Base-by-base conservation (phyloP, 495 filamentous ascomycete genomes). In the Penicillium alfredii region DNA sequence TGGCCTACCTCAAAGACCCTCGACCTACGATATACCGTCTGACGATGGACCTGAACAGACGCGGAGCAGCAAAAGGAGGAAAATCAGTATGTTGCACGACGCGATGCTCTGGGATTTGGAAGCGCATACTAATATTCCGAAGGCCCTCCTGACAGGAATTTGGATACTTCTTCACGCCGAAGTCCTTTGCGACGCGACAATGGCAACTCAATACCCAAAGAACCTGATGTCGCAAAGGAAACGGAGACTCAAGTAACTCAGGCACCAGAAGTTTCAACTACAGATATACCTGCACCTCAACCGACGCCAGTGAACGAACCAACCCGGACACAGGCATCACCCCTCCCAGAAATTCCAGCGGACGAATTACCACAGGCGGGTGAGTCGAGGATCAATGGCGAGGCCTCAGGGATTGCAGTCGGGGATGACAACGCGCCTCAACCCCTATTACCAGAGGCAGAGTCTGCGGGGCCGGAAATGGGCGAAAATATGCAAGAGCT, bases 21-120 rank as follows among this genome's bases (percentile, higher is more conserved):
- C 55, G 25, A 39, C 52, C 21, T 58, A 56, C 30, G 55, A 58
- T 10, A 38, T 58, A 41, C 52, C 49, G 3, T 36, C 40, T 1
- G 53, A 53, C 11, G 52, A 54, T 4, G 31, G 19, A 11, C 29
- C 32, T 5, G 30, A 30, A 28, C 40, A 47, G 19, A 38, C 27
- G 14, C 41, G 40, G 24, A 58, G 56, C 31, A 53, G 43, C 21
- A 51, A 54, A 32, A 25, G 44, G 23, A 44, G 49, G 43, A 47
- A 40, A 33, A 30, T 47, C 35, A 47, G 51, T 58, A 42, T 12
- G 48, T 49, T 11, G 20, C 33, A 24, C 10, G 14, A 17, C n/a
- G n/a, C n/a, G n/a, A n/a, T n/a, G n/a, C n/a, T n/a, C n/a, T n/a
- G n/a, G n/a, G n/a, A n/a, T n/a, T n/a, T n/a, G n/a, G n/a, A n/a